These are phyloP conservation scores for Cucumis cinereus DNA, from an alignment of 306 rosid genomes.

Conservation along the genomic window DNA sequence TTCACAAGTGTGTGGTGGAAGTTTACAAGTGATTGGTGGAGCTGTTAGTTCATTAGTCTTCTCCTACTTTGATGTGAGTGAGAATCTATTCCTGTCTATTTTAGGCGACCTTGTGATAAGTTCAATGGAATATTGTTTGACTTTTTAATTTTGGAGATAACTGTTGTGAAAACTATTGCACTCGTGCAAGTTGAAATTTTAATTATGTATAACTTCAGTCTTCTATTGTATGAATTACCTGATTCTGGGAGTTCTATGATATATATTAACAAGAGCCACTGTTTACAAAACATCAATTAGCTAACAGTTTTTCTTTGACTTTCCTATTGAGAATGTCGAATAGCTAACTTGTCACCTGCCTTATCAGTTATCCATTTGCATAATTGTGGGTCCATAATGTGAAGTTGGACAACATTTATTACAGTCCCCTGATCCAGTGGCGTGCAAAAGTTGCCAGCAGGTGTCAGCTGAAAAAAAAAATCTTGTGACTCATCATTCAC, in stretches of 20 bases:
- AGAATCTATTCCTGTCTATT: not conserved
- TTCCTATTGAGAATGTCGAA: not conserved
- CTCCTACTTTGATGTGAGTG: not conserved
- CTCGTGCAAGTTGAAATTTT: not conserved
- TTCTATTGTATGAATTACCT: not conserved
- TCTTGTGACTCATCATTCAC: not conserved
- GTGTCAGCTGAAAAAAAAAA: not conserved
- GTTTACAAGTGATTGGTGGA: not conserved
- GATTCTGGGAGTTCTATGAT: not conserved
- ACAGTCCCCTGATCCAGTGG: not conserved
- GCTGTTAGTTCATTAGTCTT: not conserved
- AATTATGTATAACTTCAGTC: not conserved
- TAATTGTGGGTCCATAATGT: not conserved
- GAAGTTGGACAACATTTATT: not conserved
- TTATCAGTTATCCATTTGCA: not conserved
- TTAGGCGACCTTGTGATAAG: not conserved
- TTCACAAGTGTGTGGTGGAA: not conserved
- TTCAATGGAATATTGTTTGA: not conserved
- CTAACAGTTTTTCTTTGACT: not conserved
- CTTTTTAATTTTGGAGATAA: not conserved
- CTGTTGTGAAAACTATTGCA: not conserved
- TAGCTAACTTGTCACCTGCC: not conserved
- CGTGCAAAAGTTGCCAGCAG: not conserved
- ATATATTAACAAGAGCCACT: not conserved
- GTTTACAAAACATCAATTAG: not conserved